phyloP scores from a whole-genome alignment of 306 rosid genomes.

The Cicer chorassanicum region DNA sequence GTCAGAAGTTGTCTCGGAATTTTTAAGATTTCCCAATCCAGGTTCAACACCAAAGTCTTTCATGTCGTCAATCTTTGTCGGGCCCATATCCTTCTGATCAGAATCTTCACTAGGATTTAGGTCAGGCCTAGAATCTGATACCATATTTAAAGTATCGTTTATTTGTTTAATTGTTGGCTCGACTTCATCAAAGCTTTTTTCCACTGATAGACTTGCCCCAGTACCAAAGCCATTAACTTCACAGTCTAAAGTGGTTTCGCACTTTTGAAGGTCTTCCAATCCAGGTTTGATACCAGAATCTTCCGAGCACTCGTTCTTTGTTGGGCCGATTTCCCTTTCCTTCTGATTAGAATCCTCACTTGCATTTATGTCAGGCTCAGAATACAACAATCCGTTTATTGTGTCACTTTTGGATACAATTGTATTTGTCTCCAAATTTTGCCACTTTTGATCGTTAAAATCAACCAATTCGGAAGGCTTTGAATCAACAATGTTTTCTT shows the following conservation, averaged over 20 bases:
- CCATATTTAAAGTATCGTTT: slow-evolving; percentile 44
- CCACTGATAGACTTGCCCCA: slow-evolving; percentile 48
- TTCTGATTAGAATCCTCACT: slow-evolving; percentile 48
- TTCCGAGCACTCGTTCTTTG: slow-evolving; percentile 39
- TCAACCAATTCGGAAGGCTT: slow-evolving; percentile 49
- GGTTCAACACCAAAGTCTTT: slow-evolving; percentile 42
- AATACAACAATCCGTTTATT: slow-evolving; percentile 47
- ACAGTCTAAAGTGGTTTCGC: slow-evolving; percentile 49
- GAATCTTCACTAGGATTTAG: slow-evolving; percentile 49
- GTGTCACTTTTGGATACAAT: slow-evolving; percentile 34
- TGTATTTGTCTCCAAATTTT: slow-evolving; percentile 40
- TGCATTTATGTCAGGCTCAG: slow-evolving; percentile 45
- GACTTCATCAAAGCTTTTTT: slow-evolving; percentile 60
- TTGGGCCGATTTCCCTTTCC: slow-evolving; percentile 45
- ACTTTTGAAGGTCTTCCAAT: slow-evolving; percentile 48
- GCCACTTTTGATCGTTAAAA: slow-evolving; percentile 40
- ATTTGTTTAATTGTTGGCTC: slow-evolving; percentile 64
- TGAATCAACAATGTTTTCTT: slow-evolving; percentile 45
- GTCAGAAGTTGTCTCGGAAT: slow-evolving; percentile 49
- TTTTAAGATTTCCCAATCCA: slow-evolving; percentile 43
- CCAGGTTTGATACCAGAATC: slow-evolving; percentile 45
- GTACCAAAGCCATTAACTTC: slow-evolving; percentile 47
- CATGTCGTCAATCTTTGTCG: slow-evolving; percentile 43
- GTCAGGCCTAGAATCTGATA: slow-evolving; percentile 49
- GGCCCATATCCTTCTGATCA: slow-evolving; percentile 47